phyloP scores from a whole-genome alignment of 129 eudicot species.

The Centella asiatica region DNA sequence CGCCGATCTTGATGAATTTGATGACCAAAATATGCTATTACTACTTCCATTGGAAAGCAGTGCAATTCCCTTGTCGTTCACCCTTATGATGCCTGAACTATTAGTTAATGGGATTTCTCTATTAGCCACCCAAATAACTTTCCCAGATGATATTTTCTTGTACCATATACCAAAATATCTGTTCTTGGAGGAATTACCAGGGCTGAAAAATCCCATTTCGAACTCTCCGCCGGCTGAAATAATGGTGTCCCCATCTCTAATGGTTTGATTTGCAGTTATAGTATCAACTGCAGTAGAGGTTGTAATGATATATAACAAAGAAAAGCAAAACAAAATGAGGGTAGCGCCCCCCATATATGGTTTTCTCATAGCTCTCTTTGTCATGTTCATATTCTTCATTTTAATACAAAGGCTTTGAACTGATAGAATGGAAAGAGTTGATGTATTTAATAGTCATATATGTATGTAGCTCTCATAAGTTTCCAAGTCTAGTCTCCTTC shows the following conservation, averaged over 20 bases:
- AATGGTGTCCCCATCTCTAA: not conserved
- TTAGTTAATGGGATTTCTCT: not conserved
- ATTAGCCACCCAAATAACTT: slow-evolving; percentile 1
- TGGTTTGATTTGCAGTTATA: not conserved
- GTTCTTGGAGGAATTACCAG: not conserved
- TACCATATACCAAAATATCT: slow-evolving; percentile 10
- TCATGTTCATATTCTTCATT: no score
- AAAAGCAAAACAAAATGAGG: not conserved
- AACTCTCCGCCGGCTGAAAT: slow-evolving; percentile 7
- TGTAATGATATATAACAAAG: not conserved
- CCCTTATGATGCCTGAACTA: slow-evolving; percentile 4
- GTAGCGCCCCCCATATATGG: not conserved
- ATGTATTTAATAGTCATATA: no score
- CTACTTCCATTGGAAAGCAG: not conserved
- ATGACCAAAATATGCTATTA: not conserved
- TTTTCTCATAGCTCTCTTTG: not conserved
- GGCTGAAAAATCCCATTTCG: slow-evolving; percentile 1
- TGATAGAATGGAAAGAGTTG: no score
- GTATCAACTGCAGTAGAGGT: not conserved
- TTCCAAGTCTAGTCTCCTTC: no score
- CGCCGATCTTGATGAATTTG: not conserved
- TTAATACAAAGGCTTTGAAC: no score
- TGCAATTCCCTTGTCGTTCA: not conserved
- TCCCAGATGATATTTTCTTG: not conserved
- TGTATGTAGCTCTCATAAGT: no score